Evolutionary conservation across 2,329 filamentous ascomycete genomes (phyloP).

Genomic region (Epichloe hybrida): DNA sequence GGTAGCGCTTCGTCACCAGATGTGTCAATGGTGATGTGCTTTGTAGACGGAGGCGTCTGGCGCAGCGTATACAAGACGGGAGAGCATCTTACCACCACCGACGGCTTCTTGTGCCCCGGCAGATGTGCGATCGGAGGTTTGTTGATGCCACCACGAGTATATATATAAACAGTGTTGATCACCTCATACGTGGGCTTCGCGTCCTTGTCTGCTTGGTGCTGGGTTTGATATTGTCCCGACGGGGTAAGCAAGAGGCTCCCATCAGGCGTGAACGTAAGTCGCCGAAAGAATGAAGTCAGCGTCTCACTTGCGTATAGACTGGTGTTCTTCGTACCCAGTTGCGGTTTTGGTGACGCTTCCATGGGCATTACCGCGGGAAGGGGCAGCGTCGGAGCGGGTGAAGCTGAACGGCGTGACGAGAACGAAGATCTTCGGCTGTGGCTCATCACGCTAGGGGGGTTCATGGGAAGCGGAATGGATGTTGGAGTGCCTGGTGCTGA

Average conservation of each 20-base stretch:
- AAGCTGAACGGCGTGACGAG: conserved; percentile 73
- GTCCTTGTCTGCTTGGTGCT: conserved; percentile 52
- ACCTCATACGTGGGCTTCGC: conserved; percentile 69
- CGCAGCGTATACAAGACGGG: conserved; percentile 77
- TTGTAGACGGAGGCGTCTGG: conserved; percentile 53
- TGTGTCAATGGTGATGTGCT: conserved; percentile 89
- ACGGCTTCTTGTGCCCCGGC: conserved; percentile 95
- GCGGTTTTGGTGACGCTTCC: conserved; percentile 74
- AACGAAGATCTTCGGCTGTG: conserved; percentile 94
- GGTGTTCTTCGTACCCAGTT: conserved; percentile 63
- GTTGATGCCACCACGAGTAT: conserved; percentile 90
- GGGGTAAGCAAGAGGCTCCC: conserved; percentile 89
- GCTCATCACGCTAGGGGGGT: conserved; percentile 76
- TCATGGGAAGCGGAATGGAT: conserved; percentile 84
- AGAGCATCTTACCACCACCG: conserved; percentile 88
- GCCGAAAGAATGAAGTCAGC: conserved; percentile 88
- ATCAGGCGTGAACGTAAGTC: conserved; percentile 88
- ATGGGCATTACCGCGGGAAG: conserved; percentile 91
- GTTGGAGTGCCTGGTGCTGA: conserved; percentile 92
- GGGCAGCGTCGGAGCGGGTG: conserved; percentile 85
- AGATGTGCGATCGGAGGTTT: conserved; percentile 91
- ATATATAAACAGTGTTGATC: conserved; percentile 96
- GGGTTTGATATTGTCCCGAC: conserved; percentile 84
- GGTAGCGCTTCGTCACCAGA: conserved; percentile 74
- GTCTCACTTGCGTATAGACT: conserved; percentile 95